Evolutionary conservation across 352 stramenopile species (phyloP), one percentile per base, ranked within the genome.

Genomic region (Peronospora tabacina): DNA sequence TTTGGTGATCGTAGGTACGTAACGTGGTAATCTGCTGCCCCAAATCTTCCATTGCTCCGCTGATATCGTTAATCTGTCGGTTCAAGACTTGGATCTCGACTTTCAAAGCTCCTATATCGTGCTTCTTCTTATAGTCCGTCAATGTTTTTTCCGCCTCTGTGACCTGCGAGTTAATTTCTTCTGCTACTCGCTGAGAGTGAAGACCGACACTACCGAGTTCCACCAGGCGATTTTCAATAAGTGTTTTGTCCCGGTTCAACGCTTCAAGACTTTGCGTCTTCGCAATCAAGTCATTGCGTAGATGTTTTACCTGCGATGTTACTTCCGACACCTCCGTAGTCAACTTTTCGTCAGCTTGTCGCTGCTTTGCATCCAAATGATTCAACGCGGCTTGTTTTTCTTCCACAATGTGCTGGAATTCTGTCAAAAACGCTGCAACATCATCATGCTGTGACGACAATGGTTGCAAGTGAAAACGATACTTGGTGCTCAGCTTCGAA

Each of bases 21-120:
- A 93, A 48, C n/a, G 78, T 42, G 4, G 58, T 61, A n/a, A 94
- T 54, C 41, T 86, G 65, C 16, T 68, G 41, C 10, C 77, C 60
- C 22, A 94, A 55, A 20, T 63, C 34, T 0, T 57, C 60, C 24
- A 82, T 61, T 16, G 77, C 65, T 39, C 56, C 73, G 16, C 64
- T 80, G 3, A 64, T 56, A 28, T 72, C 60, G 49, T 62, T 53
- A 7, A 89, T 64, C 16, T 70, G 45, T 13, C 66, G 65, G 40
- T 73, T 72, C 1, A 77, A 52, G 12, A 32, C 43, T 40, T 79
- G 52, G 10, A 88, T 80, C 5, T 78, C 70, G 17, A 43, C 28
- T 47, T 82, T 77, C 24, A 86, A 24, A 2, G 37, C 40, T 15
- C 63, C 26, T 2, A 56, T 37, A 16, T 75, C 55, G 44, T 85